Evolutionary conservation across 257 asterid genomes (phyloP), one percentile per base, ranked within the genome.

Genomic region (Asclepias syriaca): DNA sequence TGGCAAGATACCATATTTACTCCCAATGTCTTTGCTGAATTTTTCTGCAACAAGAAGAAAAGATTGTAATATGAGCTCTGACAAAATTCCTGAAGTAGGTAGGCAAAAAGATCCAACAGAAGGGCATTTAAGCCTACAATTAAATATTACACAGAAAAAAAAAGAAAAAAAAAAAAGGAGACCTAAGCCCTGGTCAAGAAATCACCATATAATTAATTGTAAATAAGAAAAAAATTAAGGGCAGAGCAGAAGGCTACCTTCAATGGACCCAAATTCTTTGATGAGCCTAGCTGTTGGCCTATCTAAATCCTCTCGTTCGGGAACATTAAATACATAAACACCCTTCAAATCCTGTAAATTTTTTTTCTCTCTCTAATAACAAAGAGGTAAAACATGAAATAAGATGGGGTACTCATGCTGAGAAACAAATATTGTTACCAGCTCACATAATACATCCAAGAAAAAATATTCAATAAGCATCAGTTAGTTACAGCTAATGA

Each of bases 261-360:
- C 87, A 64, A 94, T 72, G 72, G 69, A 66, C 72, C 88, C 98
- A 80, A 94, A 91, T 79, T 91, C 98, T 87, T 90, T 91, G 78
- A 94, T 92, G 65, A 92, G 88, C 87, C 92, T 87, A 64, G 99
- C 99, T 48, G 99, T 94, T 71, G 96, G 90, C 73, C 95, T 82
- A 84, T 90, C 98, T 70, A 94, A 77, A 75, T 90, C 97, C 81
- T 94, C 97, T 56, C 94, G 86, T 37, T 90, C 99, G 73, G 96
- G 89, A 76, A 92, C 99, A 83, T 88, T 90, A 79, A 83, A 88
- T 77, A 91, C 99, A 74, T 85, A 94, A 60, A 94, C 97, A 68
- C 96, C 96, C 83, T 75, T 86, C 64, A 87, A 64, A 75, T 94
- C 97, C 83, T 91, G 99, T 72, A 94, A 79, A 81, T 94, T 94